Conservation (phyloP, 192 early-diverging fungal species). For the Phlyctochytrium arcticum region DNA sequence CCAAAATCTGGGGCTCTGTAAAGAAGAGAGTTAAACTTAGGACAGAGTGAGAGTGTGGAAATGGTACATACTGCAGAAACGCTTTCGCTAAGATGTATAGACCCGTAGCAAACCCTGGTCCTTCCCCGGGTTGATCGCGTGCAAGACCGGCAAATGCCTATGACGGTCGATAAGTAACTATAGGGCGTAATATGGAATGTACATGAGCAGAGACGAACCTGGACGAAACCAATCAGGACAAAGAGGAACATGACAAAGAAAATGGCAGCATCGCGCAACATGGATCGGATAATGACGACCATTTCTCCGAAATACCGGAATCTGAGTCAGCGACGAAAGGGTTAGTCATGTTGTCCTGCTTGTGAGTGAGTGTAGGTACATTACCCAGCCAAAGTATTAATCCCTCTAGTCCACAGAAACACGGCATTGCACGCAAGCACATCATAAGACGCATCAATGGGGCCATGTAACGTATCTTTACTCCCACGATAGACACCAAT, state of each 20-base stretch:
- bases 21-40: no score
- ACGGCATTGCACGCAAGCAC: constrained; percentile 24
- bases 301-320: constrained; percentile 29
- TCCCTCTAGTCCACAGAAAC: constrained; percentile 18
- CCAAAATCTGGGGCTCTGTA: constrained; percentile 19
- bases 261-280: constrained; percentile 16
- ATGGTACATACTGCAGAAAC: constrained; percentile 17
- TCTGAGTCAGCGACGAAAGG: neutral
- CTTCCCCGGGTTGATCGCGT: constrained; percentile 4
- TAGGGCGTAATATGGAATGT: neutral
- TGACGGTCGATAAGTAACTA: neutral
- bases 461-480: constrained; percentile 11
- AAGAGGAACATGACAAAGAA: constrained; percentile 26
- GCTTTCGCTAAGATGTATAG: constrained; percentile 14
- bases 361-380: no score
- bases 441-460: constrained; percentile 21
- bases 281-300: constrained; percentile 25
- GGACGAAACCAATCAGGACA: constrained; percentile 22
- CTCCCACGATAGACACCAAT: constrained; percentile 4
- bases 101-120: constrained; percentile 8
- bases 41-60: neutral
- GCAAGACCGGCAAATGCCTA: constrained; percentile 23
- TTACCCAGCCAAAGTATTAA: constrained; percentile 19
- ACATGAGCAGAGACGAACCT: neutral
- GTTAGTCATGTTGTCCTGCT: no score